Evolutionary conservation across 345 rosid species (phyloP).

Genomic region (Moringa oleifera): DNA sequence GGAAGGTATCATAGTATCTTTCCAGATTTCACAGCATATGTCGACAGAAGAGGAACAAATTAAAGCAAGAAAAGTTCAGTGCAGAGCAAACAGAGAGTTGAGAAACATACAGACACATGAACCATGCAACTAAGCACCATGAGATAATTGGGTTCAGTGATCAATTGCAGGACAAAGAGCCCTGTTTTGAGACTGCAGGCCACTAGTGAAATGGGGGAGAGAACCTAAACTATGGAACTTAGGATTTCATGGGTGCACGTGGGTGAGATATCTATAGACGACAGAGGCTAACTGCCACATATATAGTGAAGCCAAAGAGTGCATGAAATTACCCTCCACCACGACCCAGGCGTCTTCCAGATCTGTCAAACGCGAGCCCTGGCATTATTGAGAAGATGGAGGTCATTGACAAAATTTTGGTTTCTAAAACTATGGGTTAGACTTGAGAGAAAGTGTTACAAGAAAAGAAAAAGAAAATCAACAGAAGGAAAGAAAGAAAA

Average conservation of each 20-base stretch:
- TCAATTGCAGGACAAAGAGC: neutral
- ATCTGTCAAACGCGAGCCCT: slow-evolving; percentile 96
- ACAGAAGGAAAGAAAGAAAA: slow-evolving; percentile 6
- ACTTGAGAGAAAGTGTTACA: neutral
- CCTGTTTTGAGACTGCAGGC: neutral
- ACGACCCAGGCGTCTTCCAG: slow-evolving; percentile 91
- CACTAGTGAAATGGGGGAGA: neutral
- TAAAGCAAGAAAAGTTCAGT: neutral
- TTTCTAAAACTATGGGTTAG: neutral
- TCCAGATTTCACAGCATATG: slow-evolving; percentile 17
- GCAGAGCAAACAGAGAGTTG: too few species aligned
- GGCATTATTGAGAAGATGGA: slow-evolving; percentile 11
- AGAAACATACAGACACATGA: neutral
- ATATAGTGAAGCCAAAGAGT: too few species aligned
- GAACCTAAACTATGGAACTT: too few species aligned
- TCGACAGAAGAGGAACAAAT: slow-evolving; percentile 11
- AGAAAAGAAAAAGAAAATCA: neutral
- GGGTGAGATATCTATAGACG: too few species aligned
- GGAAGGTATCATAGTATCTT: slow-evolving; percentile 79
- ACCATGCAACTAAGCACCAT: neutral
- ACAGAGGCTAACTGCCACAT: too few species aligned
- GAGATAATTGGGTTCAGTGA: neutral
- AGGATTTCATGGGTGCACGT: too few species aligned
- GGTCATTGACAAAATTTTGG: neutral
- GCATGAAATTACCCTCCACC: slow-evolving; percentile 77